Conservation (phyloP, 2,329 filamentous ascomycete genomes). For the Ceratocystis alfenasii region DNA sequence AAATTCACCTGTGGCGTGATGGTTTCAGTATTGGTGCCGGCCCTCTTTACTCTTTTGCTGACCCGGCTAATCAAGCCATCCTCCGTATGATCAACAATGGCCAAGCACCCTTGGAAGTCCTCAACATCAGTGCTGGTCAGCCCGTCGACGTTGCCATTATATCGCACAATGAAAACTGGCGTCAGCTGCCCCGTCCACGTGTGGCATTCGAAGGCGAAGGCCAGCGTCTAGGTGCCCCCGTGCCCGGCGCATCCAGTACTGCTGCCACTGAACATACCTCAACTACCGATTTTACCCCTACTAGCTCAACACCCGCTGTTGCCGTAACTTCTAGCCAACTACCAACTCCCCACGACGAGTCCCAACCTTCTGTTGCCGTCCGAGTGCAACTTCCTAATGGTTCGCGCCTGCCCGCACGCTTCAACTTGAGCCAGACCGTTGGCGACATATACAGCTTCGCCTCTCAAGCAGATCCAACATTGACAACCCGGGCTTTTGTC, state of each 20-base stretch:
- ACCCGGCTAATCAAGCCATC: slow-evolving; percentile 60
- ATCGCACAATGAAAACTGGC: slow-evolving; percentile 64
- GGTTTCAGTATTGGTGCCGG: slow-evolving; percentile 81
- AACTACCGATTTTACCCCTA: slow-evolving; percentile 23
- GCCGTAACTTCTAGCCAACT: slow-evolving; percentile 25
- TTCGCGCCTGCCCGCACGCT: slow-evolving; percentile 62
- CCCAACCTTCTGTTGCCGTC: slow-evolving; percentile 55
- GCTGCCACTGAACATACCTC: slow-evolving; percentile 17
- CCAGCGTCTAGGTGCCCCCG: slow-evolving; percentile 63
- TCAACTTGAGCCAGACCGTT: slow-evolving; percentile 68
- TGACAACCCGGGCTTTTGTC: slow-evolving; percentile 51
- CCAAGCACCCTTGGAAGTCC: slow-evolving; percentile 62
- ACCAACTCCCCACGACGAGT: slow-evolving; percentile 43
- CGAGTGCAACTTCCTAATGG: slow-evolving; percentile 71
- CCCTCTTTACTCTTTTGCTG: slow-evolving; percentile 63
- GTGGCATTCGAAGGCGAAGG: slow-evolving; percentile 63
- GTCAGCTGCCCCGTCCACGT: slow-evolving; percentile 60
- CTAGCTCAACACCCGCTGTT: slow-evolving; percentile 31
- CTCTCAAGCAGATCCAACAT: slow-evolving; percentile 44
- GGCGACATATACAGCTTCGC: slow-evolving; percentile 69
- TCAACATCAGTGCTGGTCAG: slow-evolving; percentile 64
- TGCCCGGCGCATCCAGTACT: slow-evolving; percentile 43
- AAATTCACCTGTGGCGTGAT: slow-evolving; percentile 69
- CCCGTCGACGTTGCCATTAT: slow-evolving; percentile 69
- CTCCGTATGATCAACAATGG: slow-evolving; percentile 66